Conservation (phyloP, 2,329 filamentous ascomycete species). For the Pseudogymnoascus pannorum region DNA sequence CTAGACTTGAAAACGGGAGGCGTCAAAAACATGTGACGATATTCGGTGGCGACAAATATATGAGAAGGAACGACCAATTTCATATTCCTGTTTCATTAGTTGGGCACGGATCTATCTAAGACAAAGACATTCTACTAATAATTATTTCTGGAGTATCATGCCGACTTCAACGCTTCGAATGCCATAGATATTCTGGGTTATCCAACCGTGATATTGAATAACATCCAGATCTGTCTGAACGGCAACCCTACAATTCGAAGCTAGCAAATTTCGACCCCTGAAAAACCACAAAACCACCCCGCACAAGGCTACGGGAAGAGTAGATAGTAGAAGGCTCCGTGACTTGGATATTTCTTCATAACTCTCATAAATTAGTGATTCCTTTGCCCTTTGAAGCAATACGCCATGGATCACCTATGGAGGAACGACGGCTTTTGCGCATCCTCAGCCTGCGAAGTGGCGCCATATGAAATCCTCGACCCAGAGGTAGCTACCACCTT, state of each 20-base stretch:
- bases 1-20: neutral
- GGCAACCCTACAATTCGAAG: slow-evolving; percentile 8
- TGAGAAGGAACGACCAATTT: neutral
- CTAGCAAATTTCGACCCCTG: slow-evolving; percentile 6
- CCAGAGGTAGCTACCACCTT: slow-evolving; percentile 18
- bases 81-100: neutral
- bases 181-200: neutral
- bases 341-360: neutral
- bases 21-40: neutral
- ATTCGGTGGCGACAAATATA: neutral
- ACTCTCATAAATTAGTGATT: neutral
- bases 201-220: neutral
- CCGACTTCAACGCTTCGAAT: neutral
- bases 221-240: neutral
- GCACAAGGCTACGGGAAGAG: slow-evolving; percentile 4
- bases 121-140: neutral
- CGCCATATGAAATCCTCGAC: slow-evolving; percentile 16
- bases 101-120: neutral
- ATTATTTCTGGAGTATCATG: neutral
- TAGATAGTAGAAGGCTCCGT: neutral
- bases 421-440: slow-evolving; percentile 17
- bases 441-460: slow-evolving; percentile 22
- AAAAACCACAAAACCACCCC: neutral
- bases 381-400: neutral
- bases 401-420: slow-evolving; percentile 20